Evolutionary conservation across 106 monocot genomes (phyloP).

Genomic region (Allium sativum): DNA sequence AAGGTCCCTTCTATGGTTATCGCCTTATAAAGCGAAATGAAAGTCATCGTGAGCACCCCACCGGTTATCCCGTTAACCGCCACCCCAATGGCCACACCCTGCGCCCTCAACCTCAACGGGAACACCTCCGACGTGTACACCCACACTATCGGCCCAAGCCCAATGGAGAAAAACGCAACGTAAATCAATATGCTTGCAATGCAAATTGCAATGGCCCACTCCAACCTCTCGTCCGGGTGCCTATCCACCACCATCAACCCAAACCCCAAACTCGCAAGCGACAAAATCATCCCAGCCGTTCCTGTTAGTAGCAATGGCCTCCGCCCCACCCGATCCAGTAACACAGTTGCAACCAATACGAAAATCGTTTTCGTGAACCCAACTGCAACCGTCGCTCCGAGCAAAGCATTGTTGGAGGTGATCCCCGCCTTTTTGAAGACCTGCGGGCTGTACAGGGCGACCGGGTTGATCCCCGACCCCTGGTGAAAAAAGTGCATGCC

Average conservation of each 20-base stretch:
- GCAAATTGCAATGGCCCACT: conserved; percentile 19
- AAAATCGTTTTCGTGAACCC: conserved; percentile 61
- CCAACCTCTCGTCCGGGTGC: conserved; percentile 3
- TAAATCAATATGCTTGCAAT: conserved; percentile 6
- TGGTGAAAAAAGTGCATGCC: conserved; percentile 84
- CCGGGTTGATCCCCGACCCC: conserved; percentile 69
- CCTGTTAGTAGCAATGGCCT: conserved; percentile 45
- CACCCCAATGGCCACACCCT: conserved; percentile 17
- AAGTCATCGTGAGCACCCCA: conserved; percentile 27
- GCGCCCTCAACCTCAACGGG: conserved; percentile 29
- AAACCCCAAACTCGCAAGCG: conserved; percentile 25
- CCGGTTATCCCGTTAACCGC: conserved; percentile 18
- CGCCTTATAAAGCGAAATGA: conserved; percentile 29
- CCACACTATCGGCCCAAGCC: conserved; percentile 28
- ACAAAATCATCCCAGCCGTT: conserved; percentile 42
- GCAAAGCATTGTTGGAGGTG: conserved; percentile 12
- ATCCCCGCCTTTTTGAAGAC: conserved; percentile 55
- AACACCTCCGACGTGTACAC: conserved; percentile 44
- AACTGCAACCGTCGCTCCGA: conserved; percentile 57
- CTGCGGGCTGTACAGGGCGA: conserved; percentile 72
- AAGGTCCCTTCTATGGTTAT: conserved; percentile 25
- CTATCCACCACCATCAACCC: conserved; percentile 20
- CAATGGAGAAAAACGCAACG: conserved; percentile 32
- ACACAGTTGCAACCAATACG: conserved; percentile 55
- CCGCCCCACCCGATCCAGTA: conserved; percentile 53